A percentile compares a stretch with the other conserved stretches of the same genome.
These are phyloP conservation scores for Liquidambar formosana DNA, from an alignment of 164 flowering plant species.

Conservation along the genomic window DNA sequence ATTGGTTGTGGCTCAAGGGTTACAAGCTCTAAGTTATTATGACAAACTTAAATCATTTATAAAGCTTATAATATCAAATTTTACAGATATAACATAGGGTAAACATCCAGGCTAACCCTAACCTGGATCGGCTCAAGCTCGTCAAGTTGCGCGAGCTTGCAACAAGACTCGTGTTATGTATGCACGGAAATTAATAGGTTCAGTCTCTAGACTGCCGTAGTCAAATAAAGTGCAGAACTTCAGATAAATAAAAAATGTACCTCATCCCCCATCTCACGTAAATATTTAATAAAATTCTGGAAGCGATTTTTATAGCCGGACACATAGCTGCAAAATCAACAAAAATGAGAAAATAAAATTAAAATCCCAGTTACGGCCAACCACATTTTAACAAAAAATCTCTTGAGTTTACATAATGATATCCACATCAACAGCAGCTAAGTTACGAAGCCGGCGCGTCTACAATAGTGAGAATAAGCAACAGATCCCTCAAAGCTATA, in stretches of 20 bases:
- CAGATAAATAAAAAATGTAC: slow-evolving; percentile 33
- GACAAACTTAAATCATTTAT: neutral
- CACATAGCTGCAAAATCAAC: slow-evolving; percentile 68
- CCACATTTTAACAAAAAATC: neutral
- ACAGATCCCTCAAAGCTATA: neutral
- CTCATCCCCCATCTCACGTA: slow-evolving; percentile 99
- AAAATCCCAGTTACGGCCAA: neutral
- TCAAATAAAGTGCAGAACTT: neutral
- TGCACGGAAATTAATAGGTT: neutral
- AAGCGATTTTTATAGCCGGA: slow-evolving; percentile 97
- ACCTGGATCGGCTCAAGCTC: neutral
- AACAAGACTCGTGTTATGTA: neutral
- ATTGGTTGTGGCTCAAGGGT: neutral
- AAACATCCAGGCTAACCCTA: neutral
- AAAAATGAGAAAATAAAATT: neutral
- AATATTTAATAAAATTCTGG: slow-evolving; percentile 88
- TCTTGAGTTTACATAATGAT: neutral
- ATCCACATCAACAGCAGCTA: neutral
- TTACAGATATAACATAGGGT: neutral
- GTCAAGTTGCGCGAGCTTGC: neutral
- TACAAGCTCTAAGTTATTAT: neutral
- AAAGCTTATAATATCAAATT: neutral
- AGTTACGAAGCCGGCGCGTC: neutral
- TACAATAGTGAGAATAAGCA: neutral
- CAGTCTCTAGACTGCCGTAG: neutral